Base-by-base conservation (phyloP, 768 basidiomycete species). In the Galerina marginata region DNA sequence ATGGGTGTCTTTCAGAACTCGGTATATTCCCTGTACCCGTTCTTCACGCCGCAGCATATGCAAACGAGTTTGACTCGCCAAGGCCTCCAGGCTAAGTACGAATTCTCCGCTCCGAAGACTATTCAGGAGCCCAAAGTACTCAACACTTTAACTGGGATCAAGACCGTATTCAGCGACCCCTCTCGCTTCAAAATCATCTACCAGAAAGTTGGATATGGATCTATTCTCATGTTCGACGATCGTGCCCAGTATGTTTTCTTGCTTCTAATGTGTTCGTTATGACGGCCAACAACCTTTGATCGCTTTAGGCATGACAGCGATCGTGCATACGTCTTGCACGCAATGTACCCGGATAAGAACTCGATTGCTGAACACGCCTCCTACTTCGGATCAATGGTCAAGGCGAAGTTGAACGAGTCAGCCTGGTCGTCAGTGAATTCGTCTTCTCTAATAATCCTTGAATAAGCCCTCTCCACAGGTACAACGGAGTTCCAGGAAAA, bases 141-240 rank as follows among this genome's bases (percentile, higher is more conserved):
- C 4, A 61, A 56, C 29, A 61, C 60, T 1, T 23, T 61, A 6
- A 56, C 60, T 3, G 75, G 72, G 2, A 79, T 80, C 64, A 69
- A 71, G 29, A 62, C 66, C 11, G 58, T 60, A 1, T 62, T 65
- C 59, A 56, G 42, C 44, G 77, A 83, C 55, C 67, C 73, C 2
- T 40, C 59, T 2, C 62, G 65, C 36, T 83, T 80, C 74, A 75
- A 75, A 39, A 68, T 65, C 12, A 67, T 75, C 10, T 81, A 79
- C 46, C 70, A 76, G 53, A 74, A 75, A 65, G 58, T 73, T 16
- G 78, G 76, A 6, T 79, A 79, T 63, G 81, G 79, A 14, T 79
- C 75, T 38, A 74, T 79, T 44, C 50, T 81, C 12, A 70, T 71
- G 55, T 77, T 77, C 46, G 81, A 82, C 51, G 75, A 78, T 3